Evolutionary conservation across 1,139 yeast species (phyloP), one percentile per base, ranked within the genome.

Genomic region (Maudiozyma humilis): DNA sequence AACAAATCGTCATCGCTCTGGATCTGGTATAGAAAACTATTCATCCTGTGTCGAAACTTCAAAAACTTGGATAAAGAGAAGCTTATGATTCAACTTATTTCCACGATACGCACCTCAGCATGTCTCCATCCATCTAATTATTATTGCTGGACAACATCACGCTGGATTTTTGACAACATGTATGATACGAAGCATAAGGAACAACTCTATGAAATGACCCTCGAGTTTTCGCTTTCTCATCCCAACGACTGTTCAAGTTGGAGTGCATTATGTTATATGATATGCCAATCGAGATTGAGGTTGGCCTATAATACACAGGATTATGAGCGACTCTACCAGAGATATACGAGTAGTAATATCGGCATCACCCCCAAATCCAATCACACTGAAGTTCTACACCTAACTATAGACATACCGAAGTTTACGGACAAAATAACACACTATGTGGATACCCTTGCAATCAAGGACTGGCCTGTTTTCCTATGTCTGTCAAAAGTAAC

Each of bases 1-100:
- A 72, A 72, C 52, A 72, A 72, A 52, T 71, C 76, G 0, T 66
- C 70, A 3, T 62, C 68, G 2, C 44, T 71, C 32, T 72, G 76
- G 76, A 48, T 55, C 4, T 54, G 62, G 16, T 65, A 66, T 49
- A 63, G 62, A 34, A 66, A 63, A 47, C 40, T 66, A 6, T 52
- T 56, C 38, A 45, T 59, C 6, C 18, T 46, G 5, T 23, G 32
- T 31, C 8, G 16, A 12, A 6, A 5, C 14, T 7, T 27, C 27
- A 2, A 14, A 3, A 2, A 38, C 42, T 12, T 47, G 18, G 29
- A 18, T 35, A 32, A 14, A 8, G 32, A 32, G 8, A 8, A 13
- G 2, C 2, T 23, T 13, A 19, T 33, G 2, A 14, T 6, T 4
- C 38, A 44, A n/a, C 47, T 20, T 31, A 23, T 38, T 2, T n/a